Percentiles rank a stretch among this genome's conserved stretches.
Conservation (phyloP, 1,139 yeast species). For the Kodamaea anthophila region DNA sequence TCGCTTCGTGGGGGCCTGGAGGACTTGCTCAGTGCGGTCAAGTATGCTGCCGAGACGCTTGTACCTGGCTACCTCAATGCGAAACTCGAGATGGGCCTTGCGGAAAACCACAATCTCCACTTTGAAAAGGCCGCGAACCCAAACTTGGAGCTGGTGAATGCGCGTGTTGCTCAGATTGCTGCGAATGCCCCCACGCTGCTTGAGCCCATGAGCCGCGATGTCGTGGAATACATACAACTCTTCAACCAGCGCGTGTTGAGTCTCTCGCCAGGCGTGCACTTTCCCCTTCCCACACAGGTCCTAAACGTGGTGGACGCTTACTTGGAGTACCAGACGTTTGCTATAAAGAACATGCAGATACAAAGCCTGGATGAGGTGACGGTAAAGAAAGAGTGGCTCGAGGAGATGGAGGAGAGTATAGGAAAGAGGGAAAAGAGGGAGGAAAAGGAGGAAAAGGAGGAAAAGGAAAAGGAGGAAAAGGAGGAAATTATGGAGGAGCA, state of each 20-base stretch:
- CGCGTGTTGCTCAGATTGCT: constrained; percentile 6
- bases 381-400: constrained; percentile 22
- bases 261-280: constrained; percentile 69
- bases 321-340: constrained; percentile 31
- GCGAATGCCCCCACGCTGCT: constrained; percentile 8
- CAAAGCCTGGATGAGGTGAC: constrained; percentile 18
- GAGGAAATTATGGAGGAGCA: too few relatives aligned
- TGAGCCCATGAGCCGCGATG: constrained; percentile 16
- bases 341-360: constrained; percentile 18
- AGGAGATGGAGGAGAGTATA: constrained; percentile 23
- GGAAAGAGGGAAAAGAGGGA: constrained; percentile 19
- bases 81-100: constrained; percentile 72
- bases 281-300: constrained; percentile 60
- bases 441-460: constrained; percentile 13
- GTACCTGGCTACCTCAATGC: constrained; percentile 71
- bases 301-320: constrained; percentile 52
- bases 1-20: constrained; percentile 71
- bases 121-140: constrained; percentile 8
- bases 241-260: constrained; percentile 52
- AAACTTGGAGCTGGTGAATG: constrained; percentile 7
- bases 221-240: constrained; percentile 43
- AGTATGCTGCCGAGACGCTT: constrained; percentile 76
- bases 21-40: constrained; percentile 56
- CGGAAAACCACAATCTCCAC: constrained; percentile 52
- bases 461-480: constrained; percentile 1